These are phyloP conservation scores for Austropuccinia psidii DNA, from an alignment of 1,284 basidiomycete genomes.

Conservation along the genomic window DNA sequence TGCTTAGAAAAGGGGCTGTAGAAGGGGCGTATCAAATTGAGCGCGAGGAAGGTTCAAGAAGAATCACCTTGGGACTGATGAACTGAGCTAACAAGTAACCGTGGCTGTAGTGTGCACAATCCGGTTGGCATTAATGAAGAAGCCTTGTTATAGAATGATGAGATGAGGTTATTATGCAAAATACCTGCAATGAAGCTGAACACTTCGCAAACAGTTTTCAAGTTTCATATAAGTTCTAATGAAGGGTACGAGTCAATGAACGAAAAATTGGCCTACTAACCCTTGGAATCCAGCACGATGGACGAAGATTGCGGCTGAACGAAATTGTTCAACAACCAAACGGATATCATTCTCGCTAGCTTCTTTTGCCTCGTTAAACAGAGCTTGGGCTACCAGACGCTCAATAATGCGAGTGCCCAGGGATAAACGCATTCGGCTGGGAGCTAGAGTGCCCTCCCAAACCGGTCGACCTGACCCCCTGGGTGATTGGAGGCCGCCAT, in stretches of 20 bases:
- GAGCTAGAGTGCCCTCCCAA: not conserved
- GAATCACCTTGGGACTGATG: constrained; percentile 8
- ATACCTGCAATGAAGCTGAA: constrained; percentile 24
- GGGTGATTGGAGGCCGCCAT: constrained; percentile 14
- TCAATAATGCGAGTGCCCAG: constrained; percentile 4
- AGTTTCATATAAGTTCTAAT: not conserved
- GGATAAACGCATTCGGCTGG: not conserved
- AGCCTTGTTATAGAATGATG: not conserved
- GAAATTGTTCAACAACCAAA: not conserved
- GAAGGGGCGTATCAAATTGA: not conserved
- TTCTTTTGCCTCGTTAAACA: constrained; percentile 3
- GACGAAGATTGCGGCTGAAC: not conserved
- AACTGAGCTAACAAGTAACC: constrained; percentile 17
- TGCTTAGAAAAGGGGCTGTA: not conserved
- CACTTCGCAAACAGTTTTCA: not conserved
- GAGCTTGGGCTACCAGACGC: not conserved
- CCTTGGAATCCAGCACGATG: constrained; percentile 21
- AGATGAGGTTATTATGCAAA: not conserved
- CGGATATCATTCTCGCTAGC: not conserved
- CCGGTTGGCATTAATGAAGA: not conserved
- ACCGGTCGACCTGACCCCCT: not conserved
- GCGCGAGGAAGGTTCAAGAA: not conserved
- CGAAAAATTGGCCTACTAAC: not conserved
- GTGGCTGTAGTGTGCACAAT: not conserved
- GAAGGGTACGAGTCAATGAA: not conserved